Conservation (phyloP, 208 protist species). For the Crithidia expoeki region DNA sequence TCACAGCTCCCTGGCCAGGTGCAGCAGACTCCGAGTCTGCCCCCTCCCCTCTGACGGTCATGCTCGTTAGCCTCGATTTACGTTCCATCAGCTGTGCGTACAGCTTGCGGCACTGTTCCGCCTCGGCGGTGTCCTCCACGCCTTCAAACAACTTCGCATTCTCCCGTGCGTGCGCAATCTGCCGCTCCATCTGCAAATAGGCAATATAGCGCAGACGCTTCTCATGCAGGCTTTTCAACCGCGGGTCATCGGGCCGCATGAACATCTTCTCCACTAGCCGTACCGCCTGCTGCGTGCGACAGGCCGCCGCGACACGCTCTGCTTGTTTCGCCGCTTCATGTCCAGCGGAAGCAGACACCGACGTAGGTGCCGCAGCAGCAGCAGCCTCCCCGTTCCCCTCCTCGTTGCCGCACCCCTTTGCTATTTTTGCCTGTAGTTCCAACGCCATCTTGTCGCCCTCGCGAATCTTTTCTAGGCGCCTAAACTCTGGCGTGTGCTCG, state of each 20-base stretch:
- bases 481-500: slow-evolving; percentile 75
- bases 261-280: slow-evolving; percentile 85
- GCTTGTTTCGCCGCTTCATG: slow-evolving; percentile 38
- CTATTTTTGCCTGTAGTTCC: slow-evolving; percentile 31
- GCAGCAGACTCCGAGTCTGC: background rate
- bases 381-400: too few relatives aligned
- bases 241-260: slow-evolving; percentile 66
- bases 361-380: too few relatives aligned
- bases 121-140: slow-evolving; percentile 60
- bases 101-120: slow-evolving; percentile 51
- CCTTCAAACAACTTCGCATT: slow-evolving; percentile 75
- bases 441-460: slow-evolving; percentile 43
- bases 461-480: slow-evolving; percentile 62
- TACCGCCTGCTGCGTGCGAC: slow-evolving; percentile 51
- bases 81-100: slow-evolving; percentile 57
- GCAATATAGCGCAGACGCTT: slow-evolving; percentile 81
- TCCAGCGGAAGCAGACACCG: slow-evolving; percentile 1
- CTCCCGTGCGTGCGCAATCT: slow-evolving; percentile 75
- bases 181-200: slow-evolving; percentile 83
- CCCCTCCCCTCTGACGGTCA: background rate
- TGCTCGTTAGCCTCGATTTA: slow-evolving; percentile 13
- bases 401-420: too few relatives aligned
- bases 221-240: slow-evolving; percentile 73
- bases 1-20: background rate
- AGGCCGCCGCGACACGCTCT: slow-evolving; percentile 36